These are phyloP conservation scores for Lipomyces sp. DNA, from an alignment of 805 yeast genomes.

Conservation along the genomic window DNA sequence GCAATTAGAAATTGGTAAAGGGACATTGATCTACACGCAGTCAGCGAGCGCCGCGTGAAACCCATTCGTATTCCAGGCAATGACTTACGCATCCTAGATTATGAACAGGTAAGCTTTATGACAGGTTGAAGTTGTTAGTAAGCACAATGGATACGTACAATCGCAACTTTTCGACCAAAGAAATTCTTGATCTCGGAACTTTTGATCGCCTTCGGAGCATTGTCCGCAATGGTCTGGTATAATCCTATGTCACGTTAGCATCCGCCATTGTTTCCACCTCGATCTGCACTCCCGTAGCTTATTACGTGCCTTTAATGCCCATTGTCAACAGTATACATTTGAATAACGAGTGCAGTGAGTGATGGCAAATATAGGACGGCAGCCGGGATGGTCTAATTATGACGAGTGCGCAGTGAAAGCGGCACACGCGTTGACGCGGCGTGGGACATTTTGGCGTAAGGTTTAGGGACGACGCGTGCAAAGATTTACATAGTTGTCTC, in stretches of 20 bases:
- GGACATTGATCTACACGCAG: slow-evolving; percentile 81
- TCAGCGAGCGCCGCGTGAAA: slow-evolving; percentile 5
- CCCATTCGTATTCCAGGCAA: not conserved
- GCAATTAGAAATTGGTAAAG: slow-evolving; percentile 94
- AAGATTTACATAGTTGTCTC: no score
- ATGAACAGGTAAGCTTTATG: slow-evolving; percentile 3
- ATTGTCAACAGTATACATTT: slow-evolving; percentile 39
- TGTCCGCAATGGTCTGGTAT: slow-evolving; percentile 82
- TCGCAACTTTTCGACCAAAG: slow-evolving; percentile 96
- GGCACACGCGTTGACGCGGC: no score
- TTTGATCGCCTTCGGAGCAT: slow-evolving; percentile 82
- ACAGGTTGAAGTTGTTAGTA: not conserved
- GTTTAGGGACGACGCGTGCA: no score
- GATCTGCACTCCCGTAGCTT: not conserved
- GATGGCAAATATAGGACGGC: not conserved
- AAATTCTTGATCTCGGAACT: slow-evolving; percentile 81
- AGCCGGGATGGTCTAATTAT: not conserved
- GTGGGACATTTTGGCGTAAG: no score
- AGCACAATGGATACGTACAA: slow-evolving; percentile 49
- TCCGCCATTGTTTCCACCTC: not conserved
- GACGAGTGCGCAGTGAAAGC: no score
- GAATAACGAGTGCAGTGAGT: not conserved
- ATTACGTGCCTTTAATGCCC: slow-evolving; percentile 56
- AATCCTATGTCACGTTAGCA: slow-evolving; percentile 57
- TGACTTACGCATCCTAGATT: slow-evolving; percentile 42